Evolutionary conservation across 2,329 filamentous ascomycete genomes (phyloP).

Genomic region (Coleophoma eucalyptorum): DNA sequence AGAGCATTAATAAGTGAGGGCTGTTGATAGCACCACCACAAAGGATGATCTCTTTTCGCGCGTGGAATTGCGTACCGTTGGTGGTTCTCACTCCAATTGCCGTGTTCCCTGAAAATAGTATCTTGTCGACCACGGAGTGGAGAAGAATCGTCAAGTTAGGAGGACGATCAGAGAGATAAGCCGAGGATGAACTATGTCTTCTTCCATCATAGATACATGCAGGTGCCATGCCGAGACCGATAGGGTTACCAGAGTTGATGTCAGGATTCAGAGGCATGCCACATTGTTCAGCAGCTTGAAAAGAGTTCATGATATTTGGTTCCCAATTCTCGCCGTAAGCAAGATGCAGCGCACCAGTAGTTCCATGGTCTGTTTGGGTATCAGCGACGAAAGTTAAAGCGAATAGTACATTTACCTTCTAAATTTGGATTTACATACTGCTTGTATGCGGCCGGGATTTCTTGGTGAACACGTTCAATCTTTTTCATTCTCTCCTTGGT

Average conservation of each 20-base stretch:
- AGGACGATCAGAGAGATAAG: slow-evolving; percentile 37
- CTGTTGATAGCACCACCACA: slow-evolving; percentile 37
- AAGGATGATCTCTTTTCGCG: slow-evolving; percentile 35
- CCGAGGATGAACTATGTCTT: slow-evolving; percentile 41
- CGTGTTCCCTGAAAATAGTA: slow-evolving; percentile 40
- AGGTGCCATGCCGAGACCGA: slow-evolving; percentile 46
- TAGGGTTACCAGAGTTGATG: slow-evolving; percentile 52
- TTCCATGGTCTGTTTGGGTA: slow-evolving; percentile 2
- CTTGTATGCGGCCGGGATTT: background rate
- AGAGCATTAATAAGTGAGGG: slow-evolving; percentile 41
- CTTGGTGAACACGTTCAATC: slow-evolving; percentile 29
- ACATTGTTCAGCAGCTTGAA: slow-evolving; percentile 42
- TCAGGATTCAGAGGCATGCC: slow-evolving; percentile 47
- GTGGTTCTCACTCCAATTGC: slow-evolving; percentile 38
- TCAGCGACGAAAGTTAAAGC: background rate
- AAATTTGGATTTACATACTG: slow-evolving; percentile 2
- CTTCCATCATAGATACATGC: slow-evolving; percentile 41
- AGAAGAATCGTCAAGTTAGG: slow-evolving; percentile 49
- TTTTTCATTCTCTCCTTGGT: slow-evolving; percentile 43
- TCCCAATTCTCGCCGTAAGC: slow-evolving; percentile 42
- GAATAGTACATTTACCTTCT: background rate
- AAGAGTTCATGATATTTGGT: slow-evolving; percentile 34
- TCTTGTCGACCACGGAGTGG: slow-evolving; percentile 37
- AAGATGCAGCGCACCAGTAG: background rate
- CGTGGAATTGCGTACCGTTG: slow-evolving; percentile 28